Base-by-base conservation (phyloP, 441 rosid genomes). In the Populus hybrid region DNA sequence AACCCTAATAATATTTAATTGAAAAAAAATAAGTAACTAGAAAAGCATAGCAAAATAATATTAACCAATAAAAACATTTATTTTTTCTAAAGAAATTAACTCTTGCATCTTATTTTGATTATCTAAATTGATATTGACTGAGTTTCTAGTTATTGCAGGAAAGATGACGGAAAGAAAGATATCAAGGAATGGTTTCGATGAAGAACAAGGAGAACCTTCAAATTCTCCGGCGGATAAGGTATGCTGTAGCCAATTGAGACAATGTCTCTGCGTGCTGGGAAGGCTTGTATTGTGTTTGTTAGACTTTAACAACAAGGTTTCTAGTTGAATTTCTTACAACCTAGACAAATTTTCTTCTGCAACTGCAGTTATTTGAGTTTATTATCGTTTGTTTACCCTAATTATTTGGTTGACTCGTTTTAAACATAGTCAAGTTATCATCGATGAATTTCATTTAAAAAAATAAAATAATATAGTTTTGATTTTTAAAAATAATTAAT, bases 151-250 rank as follows among this genome's bases (percentile, higher is more conserved):
- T 68, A 28, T 73, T 31, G 74, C 83, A 84, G 88, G 75, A 80
- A 75, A 79, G 35, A 88, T 87, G 87, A 79, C 50, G 36, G 86
- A 78, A 75, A 82, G 53, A 53, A 83, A 75, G 72, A 36, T 73
- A 36, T 72, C 68, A 35, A 83, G 74, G 67, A 80, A 65, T 82
- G 90, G 77, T 72, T 74, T 73, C 68, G 79, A 79, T 76, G 82
- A 72, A 11, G 82, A 81, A 59, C 80, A 79, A 24, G 77, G n/a
- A 45, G 83, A 80, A 14, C 5, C 72, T 63, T 74, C 68, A 35
- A 63, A 79, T 74, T 76, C 83, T 79, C 81, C 74, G 42, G 67
- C 20, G 56, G 76, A 77, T 8, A 82, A 82, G 86, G 94, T 89
- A 8, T 1, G 5, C 74, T 72, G 70, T 6, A 23, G 7, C 20